Percentiles rank a stretch among this genome's conserved stretches.
phyloP scores from a whole-genome alignment of 2,329 filamentous ascomycete species.

The Aureobasidium mangrovei region DNA sequence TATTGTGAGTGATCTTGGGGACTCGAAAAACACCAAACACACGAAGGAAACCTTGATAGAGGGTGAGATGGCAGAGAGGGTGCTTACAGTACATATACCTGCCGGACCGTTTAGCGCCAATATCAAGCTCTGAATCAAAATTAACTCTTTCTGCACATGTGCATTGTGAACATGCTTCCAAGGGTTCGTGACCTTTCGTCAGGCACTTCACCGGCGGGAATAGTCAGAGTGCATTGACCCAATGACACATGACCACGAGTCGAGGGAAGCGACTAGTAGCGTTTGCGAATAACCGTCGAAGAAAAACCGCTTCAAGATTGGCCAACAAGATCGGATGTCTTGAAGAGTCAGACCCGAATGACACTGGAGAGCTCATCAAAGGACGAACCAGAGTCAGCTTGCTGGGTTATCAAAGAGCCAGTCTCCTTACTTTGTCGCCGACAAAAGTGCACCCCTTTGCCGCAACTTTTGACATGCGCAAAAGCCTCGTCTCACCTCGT shows the following conservation, averaged over 20 bases:
- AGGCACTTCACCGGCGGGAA: conserved; percentile 7
- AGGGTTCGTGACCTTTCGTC: conserved; percentile 9
- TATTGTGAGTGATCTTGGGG: neutral
- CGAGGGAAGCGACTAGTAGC: conserved; percentile 6
- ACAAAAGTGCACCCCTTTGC: neutral
- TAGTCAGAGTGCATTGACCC: conserved; percentile 6
- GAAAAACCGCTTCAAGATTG: neutral
- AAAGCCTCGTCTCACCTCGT: conserved; percentile 3
- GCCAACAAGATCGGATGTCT: neutral
- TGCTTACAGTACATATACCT: conserved; percentile 5
- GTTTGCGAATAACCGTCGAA: conserved; percentile 9
- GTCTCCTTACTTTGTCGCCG: neutral
- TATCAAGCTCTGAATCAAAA: conserved; percentile 2
- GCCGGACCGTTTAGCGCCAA: conserved; percentile 10
- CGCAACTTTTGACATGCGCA: neutral
- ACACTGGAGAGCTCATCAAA: neutral
- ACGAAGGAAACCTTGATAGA: conserved; percentile 7
- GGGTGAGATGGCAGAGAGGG: neutral
- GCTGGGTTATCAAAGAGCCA: neutral
- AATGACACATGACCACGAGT: conserved; percentile 12
- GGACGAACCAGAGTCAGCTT: neutral
- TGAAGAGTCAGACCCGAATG: neutral
- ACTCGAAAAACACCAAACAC: neutral
- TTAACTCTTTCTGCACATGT: conserved; percentile 1
- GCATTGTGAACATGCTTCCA: conserved; percentile 8